These are phyloP conservation scores for Xylaria cubensis DNA, from an alignment of 495 filamentous ascomycete genomes.

Conservation along the genomic window DNA sequence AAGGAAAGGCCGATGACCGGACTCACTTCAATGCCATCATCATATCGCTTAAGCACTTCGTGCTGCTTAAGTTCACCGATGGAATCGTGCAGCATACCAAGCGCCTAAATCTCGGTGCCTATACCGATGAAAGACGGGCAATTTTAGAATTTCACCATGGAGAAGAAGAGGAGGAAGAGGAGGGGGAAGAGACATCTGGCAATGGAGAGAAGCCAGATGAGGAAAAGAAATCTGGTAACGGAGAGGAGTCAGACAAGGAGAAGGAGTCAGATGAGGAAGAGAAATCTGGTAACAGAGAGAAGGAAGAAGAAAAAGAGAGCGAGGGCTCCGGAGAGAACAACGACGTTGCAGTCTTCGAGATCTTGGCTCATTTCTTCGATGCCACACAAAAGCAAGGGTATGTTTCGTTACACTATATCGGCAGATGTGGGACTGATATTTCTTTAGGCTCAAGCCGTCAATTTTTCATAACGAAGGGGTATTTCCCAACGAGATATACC, in stretches of 20 bases:
- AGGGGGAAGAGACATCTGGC: too few species aligned
- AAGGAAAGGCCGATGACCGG: constrained; percentile 3
- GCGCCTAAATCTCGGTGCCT: background rate
- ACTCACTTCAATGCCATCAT: constrained; percentile 9
- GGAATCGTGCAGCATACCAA: constrained; percentile 16
- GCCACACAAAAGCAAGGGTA: constrained; percentile 5
- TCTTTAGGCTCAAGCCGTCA: constrained; percentile 9
- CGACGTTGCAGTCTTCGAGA: background rate
- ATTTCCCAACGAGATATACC: constrained; percentile 10
- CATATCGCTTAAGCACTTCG: constrained; percentile 11
- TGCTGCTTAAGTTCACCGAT: constrained; percentile 15
- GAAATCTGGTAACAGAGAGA: too few species aligned
- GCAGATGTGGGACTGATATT: background rate
- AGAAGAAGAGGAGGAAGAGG: too few species aligned
- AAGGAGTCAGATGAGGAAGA: too few species aligned
- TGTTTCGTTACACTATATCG: background rate
- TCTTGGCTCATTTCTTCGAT: constrained; percentile 13
- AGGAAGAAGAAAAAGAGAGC: background rate
- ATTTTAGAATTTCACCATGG: too few species aligned
- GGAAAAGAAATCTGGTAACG: too few species aligned
- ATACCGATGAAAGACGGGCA: too few species aligned
- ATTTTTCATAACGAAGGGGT: constrained; percentile 1
- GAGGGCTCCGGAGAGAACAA: background rate
- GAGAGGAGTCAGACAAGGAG: too few species aligned
- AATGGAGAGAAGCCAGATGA: too few species aligned